phyloP scores from a whole-genome alignment of 2,329 filamentous ascomycete genomes.

The Aspergillus flavus region DNA sequence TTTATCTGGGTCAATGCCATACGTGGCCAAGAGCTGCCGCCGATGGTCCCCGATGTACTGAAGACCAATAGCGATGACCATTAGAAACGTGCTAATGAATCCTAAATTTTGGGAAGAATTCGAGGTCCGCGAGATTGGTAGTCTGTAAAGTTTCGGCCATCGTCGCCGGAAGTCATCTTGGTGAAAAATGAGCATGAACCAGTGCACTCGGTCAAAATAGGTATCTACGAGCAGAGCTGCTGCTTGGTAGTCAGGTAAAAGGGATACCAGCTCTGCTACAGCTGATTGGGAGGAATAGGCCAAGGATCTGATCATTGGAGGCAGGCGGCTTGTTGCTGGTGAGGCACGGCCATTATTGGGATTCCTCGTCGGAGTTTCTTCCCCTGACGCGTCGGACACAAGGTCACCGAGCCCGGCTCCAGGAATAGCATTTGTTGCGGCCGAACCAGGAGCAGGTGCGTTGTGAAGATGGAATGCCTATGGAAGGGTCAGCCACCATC shows the following conservation, averaged over 20 bases:
- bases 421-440: constrained; percentile 20
- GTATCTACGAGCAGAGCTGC: constrained; percentile 35
- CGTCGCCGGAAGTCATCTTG: constrained; percentile 33
- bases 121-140: neutral
- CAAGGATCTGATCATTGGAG: neutral
- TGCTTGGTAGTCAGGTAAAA: constrained; percentile 27
- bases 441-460: constrained; percentile 7
- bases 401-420: constrained; percentile 8
- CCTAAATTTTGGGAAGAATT: constrained; percentile 3
- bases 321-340: neutral
- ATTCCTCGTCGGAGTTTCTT: neutral
- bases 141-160: constrained; percentile 22
- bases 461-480: constrained; percentile 24
- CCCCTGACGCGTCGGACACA: neutral
- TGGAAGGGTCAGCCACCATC: neutral
- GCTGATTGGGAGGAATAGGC: constrained; percentile 5
- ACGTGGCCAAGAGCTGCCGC: constrained; percentile 2
- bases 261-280: constrained; percentile 12
- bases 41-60: constrained; percentile 24
- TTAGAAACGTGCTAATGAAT: constrained; percentile 24
- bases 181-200: constrained; percentile 44
- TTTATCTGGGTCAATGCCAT: constrained; percentile 2
- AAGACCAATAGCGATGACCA: constrained; percentile 28
- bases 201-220: constrained; percentile 44
- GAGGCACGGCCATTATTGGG: neutral